Conservation (phyloP, 306 rosid species). For the Prunus campanulata region DNA sequence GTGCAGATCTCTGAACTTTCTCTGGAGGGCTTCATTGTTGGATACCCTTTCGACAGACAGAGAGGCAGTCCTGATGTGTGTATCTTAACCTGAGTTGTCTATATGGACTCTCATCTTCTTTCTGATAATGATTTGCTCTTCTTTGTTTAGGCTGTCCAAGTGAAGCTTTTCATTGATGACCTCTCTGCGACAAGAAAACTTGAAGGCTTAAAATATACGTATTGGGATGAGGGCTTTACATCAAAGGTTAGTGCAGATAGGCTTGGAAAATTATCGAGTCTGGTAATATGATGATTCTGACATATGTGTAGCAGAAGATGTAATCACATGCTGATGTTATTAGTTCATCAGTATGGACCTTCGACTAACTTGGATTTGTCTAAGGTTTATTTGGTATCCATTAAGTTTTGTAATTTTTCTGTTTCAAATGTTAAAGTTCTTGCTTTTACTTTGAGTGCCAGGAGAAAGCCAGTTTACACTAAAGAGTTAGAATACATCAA, state of each 20-base stretch:
- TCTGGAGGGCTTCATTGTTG: slow-evolving; percentile 68
- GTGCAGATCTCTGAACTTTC: slow-evolving; percentile 65
- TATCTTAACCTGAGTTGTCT: slow-evolving; percentile 16
- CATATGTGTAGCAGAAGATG: neutral
- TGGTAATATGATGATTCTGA: neutral
- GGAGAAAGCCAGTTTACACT: neutral
- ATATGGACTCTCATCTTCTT: neutral
- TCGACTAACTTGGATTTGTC: neutral
- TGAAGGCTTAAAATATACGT: slow-evolving; percentile 57
- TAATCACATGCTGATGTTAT: neutral
- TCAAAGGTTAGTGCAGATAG: slow-evolving; percentile 53
- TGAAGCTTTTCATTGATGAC: slow-evolving; percentile 59
- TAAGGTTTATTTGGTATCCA: neutral
- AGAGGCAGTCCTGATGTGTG: slow-evolving; percentile 41
- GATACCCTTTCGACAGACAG: slow-evolving; percentile 43
- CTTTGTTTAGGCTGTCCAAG: slow-evolving; percentile 45
- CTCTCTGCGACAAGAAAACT: slow-evolving; percentile 54
- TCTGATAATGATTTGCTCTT: slow-evolving; percentile 1
- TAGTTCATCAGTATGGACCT: neutral
- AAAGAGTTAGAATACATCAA: neutral
- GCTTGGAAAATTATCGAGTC: neutral
- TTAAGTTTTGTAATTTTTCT: neutral
- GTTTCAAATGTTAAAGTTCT: neutral
- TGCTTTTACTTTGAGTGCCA: neutral
- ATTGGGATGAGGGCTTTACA: slow-evolving; percentile 81